These are phyloP conservation scores for Populus davidiana DNA, from an alignment of 345 rosid genomes.

Conservation along the genomic window DNA sequence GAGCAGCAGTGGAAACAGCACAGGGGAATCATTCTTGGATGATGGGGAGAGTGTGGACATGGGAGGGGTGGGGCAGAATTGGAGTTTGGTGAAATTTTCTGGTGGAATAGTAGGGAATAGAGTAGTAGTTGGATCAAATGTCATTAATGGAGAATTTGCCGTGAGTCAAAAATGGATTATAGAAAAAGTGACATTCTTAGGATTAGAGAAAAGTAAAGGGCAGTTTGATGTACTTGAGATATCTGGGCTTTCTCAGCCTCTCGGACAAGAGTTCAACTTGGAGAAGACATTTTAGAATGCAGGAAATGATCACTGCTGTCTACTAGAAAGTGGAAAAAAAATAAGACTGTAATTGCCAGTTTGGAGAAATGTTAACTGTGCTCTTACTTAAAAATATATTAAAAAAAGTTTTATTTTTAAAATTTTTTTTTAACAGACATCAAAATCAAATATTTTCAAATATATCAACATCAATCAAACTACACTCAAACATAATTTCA, in stretches of 20 bases:
- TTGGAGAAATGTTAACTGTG: background rate
- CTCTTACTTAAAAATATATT: too few species aligned
- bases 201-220: constrained; percentile 30
- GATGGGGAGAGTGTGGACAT: constrained; percentile 61
- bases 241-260: background rate
- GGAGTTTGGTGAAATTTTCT: constrained; percentile 50
- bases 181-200: constrained; percentile 50
- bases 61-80: constrained; percentile 47
- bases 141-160: constrained; percentile 52
- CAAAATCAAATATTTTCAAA: background rate
- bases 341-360: background rate
- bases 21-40: constrained; percentile 58
- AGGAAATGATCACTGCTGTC: background rate
- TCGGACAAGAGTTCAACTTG: constrained; percentile 30
- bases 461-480: too few species aligned
- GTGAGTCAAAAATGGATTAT: constrained; percentile 46
- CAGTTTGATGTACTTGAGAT: constrained; percentile 28
- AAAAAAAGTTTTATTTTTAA: too few species aligned
- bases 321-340: background rate
- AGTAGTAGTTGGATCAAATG: constrained; percentile 34
- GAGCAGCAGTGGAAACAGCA: constrained; percentile 35
- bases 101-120: constrained; percentile 25
- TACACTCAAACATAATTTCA: too few species aligned
- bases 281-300: background rate
- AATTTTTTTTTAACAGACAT: too few species aligned